Percentiles rank a stretch among this genome's conserved stretches.
Evolutionary conservation across 768 basidiomycete genomes (phyloP).

Genomic region (Termitomyces titanicus): DNA sequence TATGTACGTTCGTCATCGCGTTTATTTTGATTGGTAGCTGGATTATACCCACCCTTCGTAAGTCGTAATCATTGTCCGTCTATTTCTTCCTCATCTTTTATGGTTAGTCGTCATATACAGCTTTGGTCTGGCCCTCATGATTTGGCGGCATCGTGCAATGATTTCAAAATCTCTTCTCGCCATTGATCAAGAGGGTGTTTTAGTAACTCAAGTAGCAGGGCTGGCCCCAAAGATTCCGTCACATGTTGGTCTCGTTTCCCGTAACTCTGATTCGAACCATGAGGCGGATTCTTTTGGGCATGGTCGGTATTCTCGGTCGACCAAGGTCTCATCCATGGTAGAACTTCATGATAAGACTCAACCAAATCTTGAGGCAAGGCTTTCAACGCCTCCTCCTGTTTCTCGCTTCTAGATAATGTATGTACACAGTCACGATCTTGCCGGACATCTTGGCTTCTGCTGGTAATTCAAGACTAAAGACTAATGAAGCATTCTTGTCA

Average conservation of each 20-base stretch:
- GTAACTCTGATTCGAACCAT: background rate
- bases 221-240: background rate
- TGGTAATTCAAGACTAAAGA: too few relatives aligned
- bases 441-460: too few relatives aligned
- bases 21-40: constrained; percentile 51
- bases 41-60: constrained; percentile 50
- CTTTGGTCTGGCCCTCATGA: constrained; percentile 14
- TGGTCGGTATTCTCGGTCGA: background rate
- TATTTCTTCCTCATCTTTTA: background rate
- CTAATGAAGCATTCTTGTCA: background rate
- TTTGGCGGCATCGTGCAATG: constrained; percentile 6
- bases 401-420: constrained; percentile 10
- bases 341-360: background rate
- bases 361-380: constrained; percentile 6
- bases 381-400: constrained; percentile 15
- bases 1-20: constrained; percentile 46
- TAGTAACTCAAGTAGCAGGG: background rate
- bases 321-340: background rate
- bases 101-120: constrained; percentile 6
- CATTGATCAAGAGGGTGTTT: constrained; percentile 8
- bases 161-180: background rate
- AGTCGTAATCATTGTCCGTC: constrained; percentile 16
- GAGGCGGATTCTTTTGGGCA: constrained; percentile 3
- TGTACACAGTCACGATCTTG: background rate
- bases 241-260: background rate